A percentile compares a stretch with the other conserved stretches of the same genome.
These are phyloP conservation scores for Leccinum disarticulatum DNA, from an alignment of 768 basidiomycete species.

Conservation along the genomic window DNA sequence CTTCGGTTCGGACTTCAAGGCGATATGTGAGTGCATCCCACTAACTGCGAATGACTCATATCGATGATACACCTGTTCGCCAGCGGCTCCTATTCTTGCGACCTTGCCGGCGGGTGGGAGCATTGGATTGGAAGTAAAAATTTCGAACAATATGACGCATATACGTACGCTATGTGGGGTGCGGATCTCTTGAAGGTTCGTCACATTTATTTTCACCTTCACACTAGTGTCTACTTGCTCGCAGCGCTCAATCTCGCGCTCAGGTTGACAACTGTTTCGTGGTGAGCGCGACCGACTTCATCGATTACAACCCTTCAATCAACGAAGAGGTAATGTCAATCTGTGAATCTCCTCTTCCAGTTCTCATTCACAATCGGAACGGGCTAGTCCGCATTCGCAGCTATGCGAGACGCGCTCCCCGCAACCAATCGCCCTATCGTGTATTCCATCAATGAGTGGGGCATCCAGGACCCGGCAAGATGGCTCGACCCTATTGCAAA, in stretches of 20 bases:
- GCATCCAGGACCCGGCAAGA: slow-evolving; percentile 51
- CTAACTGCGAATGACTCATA: background rate
- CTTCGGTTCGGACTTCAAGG: slow-evolving; percentile 12
- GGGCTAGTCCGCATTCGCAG: background rate
- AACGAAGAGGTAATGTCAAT: slow-evolving; percentile 3
- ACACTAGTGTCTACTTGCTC: background rate
- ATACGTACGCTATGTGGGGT: slow-evolving; percentile 7
- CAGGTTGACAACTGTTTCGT: slow-evolving; percentile 14
- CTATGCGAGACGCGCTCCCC: slow-evolving; percentile 10
- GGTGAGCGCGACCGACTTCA: slow-evolving; percentile 3
- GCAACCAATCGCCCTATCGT: slow-evolving; percentile 29
- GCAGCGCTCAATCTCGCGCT: background rate
- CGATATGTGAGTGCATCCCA: slow-evolving; percentile 9
- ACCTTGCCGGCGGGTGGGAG: background rate
- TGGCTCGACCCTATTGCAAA: slow-evolving; percentile 46
- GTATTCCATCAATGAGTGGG: slow-evolving; percentile 52
- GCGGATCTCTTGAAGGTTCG: slow-evolving; percentile 15
- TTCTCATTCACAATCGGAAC: background rate
- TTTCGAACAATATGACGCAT: slow-evolving; percentile 8
- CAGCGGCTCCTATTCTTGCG: slow-evolving; percentile 8
- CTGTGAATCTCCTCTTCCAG: background rate
- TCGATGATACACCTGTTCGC: background rate
- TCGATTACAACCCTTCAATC: slow-evolving; percentile 2
- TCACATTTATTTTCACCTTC: background rate
- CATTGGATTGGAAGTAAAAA: slow-evolving; percentile 11